These are phyloP conservation scores for Mycena belliarum DNA, from an alignment of 768 basidiomycete species.

Conservation along the genomic window DNA sequence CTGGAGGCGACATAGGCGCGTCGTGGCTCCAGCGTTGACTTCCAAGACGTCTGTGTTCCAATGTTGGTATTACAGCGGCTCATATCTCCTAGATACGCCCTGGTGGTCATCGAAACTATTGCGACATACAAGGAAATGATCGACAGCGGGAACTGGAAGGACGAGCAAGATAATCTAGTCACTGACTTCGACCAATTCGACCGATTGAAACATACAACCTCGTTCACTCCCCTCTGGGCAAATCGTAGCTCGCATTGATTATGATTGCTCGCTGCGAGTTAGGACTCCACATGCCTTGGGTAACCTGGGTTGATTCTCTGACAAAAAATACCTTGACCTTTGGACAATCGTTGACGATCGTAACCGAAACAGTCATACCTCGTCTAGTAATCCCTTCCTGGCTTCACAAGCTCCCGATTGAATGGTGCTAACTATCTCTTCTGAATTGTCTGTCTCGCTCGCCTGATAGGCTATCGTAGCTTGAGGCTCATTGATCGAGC, in stretches of 20 bases:
- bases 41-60: background rate
- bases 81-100: background rate
- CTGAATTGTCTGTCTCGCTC: background rate
- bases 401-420: slow-evolving; percentile 1
- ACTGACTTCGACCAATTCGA: background rate
- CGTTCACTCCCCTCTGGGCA: too few relatives aligned
- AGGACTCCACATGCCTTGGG: slow-evolving; percentile 2
- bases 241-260: background rate
- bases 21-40: slow-evolving; percentile 1
- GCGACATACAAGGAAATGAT: slow-evolving; percentile 2
- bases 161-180: background rate
- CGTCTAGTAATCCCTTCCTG: slow-evolving; percentile 1
- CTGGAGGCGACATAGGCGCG: slow-evolving; percentile 2
- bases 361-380: background rate
- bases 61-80: background rate
- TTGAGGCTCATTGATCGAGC: background rate
- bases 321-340: background rate
- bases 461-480: background rate
- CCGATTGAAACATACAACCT: too few relatives aligned
- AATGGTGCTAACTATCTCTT: background rate
- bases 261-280: slow-evolving; percentile 4
- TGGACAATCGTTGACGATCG: slow-evolving; percentile 1
- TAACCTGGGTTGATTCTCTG: slow-evolving; percentile 1
- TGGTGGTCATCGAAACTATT: background rate
- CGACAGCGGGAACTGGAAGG: background rate